These are phyloP conservation scores for Nicotiana knightiana DNA, from an alignment of 257 asterid species.

Conservation along the genomic window DNA sequence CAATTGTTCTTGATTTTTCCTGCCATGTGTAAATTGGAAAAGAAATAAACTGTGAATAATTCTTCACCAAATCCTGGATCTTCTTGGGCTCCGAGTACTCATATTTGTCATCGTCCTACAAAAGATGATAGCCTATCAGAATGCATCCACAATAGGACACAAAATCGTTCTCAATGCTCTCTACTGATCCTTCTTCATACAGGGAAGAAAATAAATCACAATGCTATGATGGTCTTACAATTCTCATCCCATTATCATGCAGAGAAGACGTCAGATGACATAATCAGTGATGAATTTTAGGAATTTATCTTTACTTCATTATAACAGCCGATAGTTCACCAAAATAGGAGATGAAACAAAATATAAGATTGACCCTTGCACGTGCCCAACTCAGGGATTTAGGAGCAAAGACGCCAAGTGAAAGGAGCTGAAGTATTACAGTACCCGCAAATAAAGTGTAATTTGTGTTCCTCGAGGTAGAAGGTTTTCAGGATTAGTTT, in stretches of 20 bases:
- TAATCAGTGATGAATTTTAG: not conserved
- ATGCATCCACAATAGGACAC: not conserved
- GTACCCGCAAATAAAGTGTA: slow-evolving; percentile 88
- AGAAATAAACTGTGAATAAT: slow-evolving; percentile 89
- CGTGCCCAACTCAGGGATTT: not conserved
- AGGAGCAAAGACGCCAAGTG: not conserved
- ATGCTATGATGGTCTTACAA: not conserved
- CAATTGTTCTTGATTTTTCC: slow-evolving; percentile 86
- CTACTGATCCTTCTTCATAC: not conserved
- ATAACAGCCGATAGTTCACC: not conserved
- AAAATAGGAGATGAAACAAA: not conserved
- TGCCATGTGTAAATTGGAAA: slow-evolving; percentile 95
- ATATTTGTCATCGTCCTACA: slow-evolving; percentile 90
- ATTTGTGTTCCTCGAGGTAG: slow-evolving; percentile 81
- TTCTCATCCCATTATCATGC: not conserved
- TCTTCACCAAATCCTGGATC: slow-evolving; percentile 90
- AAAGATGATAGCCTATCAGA: slow-evolving; percentile 1
- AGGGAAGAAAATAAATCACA: not conserved
- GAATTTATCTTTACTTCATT: not conserved
- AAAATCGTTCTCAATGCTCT: not conserved
- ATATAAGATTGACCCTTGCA: not conserved
- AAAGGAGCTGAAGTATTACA: not conserved
- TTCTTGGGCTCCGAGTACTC: slow-evolving; percentile 80
- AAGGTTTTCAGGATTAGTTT: slow-evolving; percentile 63
- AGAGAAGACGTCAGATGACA: not conserved